Evolutionary conservation across 345 rosid genomes (phyloP).

Genomic region (Melaleuca alternifolia): DNA sequence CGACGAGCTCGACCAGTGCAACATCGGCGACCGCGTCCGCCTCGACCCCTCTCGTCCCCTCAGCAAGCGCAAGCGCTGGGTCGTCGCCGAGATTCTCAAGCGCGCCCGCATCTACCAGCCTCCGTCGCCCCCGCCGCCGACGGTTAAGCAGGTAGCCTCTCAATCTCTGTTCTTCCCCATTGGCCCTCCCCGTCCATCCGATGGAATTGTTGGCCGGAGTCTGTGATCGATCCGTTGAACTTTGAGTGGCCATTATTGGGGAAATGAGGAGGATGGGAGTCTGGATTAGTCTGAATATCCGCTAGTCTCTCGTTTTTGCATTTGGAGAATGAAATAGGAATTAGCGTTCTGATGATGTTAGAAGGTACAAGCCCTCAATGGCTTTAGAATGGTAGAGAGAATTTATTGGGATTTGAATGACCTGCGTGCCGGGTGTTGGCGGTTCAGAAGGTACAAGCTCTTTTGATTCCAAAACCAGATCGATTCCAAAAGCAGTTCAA

Average conservation of each 20-base stretch:
- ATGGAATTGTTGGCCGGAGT: too few relatives aligned
- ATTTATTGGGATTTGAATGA: neutral
- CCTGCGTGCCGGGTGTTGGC: neutral
- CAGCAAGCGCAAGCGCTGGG: constrained; percentile 87
- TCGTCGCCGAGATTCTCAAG: constrained; percentile 83
- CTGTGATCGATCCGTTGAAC: too few relatives aligned
- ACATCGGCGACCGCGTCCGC: constrained; percentile 77
- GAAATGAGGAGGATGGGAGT: neutral
- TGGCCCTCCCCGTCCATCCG: neutral
- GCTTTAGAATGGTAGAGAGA: neutral
- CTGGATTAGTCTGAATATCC: neutral
- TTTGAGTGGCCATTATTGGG: neutral
- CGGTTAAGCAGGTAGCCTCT: neutral
- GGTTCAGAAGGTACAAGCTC: neutral
- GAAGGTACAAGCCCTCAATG: neutral
- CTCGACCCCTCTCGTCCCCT: constrained; percentile 88
- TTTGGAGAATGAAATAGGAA: neutral
- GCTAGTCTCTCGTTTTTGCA: neutral
- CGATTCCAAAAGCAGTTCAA: neutral
- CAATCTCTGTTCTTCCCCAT: neutral
- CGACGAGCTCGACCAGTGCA: constrained; percentile 61
- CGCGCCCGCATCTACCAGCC: constrained; percentile 68
- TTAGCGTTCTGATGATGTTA: neutral
- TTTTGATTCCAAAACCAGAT: neutral
- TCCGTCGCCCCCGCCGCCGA: constrained; percentile 9